Evolutionary conservation across 192 early-diverging fungal species (phyloP).

Genomic region (Coemansia sp.): DNA sequence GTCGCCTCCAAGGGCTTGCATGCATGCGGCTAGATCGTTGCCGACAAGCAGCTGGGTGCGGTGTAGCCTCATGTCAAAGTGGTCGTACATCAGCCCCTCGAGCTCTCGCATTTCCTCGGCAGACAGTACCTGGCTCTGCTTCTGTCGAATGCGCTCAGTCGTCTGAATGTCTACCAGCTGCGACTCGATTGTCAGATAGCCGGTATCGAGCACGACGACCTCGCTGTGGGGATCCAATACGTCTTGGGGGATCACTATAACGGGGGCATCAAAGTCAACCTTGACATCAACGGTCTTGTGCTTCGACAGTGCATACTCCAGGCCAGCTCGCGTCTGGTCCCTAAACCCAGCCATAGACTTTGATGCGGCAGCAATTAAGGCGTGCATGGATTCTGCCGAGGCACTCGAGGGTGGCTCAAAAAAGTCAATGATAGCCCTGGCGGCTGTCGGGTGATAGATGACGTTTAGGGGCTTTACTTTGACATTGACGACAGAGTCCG

Average conservation of each 20-base stretch:
- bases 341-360: constrained; percentile 84
- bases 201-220: constrained; percentile 87
- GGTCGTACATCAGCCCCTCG: constrained; percentile 83
- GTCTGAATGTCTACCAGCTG: constrained; percentile 71
- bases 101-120: constrained; percentile 70
- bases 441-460: constrained; percentile 77
- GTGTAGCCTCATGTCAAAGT: constrained; percentile 77
- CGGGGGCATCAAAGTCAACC: constrained; percentile 95
- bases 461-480: constrained; percentile 88
- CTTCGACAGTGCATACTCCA: constrained; percentile 81
- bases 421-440: constrained; percentile 74
- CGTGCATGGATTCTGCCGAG: constrained; percentile 68
- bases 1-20: constrained; percentile 60
- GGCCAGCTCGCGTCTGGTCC: constrained; percentile 81
- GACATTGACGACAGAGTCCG: constrained; percentile 80
- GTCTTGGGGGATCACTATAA: constrained; percentile 84
- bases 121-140: constrained; percentile 60
- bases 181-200: constrained; percentile 85
- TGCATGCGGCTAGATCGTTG: constrained; percentile 66
- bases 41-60: constrained; percentile 83
- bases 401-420: constrained; percentile 77
- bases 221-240: constrained; percentile 55
- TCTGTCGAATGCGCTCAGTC: constrained; percentile 66
- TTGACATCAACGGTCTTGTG: constrained; percentile 89
- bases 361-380: constrained; percentile 74